Conservation (phyloP, 2,329 filamentous ascomycete genomes). For the Penicillium sp. region DNA sequence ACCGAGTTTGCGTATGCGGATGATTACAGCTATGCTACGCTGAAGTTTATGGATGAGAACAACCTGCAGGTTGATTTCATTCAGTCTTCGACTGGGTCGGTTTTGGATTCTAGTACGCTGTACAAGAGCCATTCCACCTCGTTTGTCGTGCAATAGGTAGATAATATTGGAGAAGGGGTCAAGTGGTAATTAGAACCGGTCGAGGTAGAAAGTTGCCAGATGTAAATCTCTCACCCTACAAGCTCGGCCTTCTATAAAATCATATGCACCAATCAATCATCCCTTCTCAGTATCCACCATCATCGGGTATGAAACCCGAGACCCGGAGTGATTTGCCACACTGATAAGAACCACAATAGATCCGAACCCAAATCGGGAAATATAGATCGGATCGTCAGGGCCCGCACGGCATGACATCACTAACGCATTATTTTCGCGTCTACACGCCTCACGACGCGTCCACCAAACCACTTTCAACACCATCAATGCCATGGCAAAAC, state of each 20-base stretch:
- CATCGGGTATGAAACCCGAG: too few relatives aligned
- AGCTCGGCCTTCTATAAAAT: too few relatives aligned
- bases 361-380: constrained; percentile 6
- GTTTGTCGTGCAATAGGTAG: constrained; percentile 53
- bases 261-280: too few relatives aligned
- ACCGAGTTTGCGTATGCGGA: constrained; percentile 39
- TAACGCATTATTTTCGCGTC: neutral
- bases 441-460: neutral
- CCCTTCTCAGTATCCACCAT: too few relatives aligned
- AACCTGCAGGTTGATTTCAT: constrained; percentile 54
- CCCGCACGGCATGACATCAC: constrained; percentile 19
- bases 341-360: neutral
- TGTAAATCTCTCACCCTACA: too few relatives aligned
- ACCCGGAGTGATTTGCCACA: neutral
- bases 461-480: neutral
- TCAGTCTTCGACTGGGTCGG: constrained; percentile 47
- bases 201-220: too few relatives aligned
- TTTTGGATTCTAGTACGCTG: constrained; percentile 50
- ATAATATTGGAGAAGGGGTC: neutral
- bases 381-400: constrained; percentile 8
- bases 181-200: neutral
- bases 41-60: constrained; percentile 48
- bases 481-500: constrained; percentile 45
- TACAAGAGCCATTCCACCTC: constrained; percentile 49
- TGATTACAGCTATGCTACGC: constrained; percentile 53